Evolutionary conservation across 2,329 filamentous ascomycete species (phyloP).

Genomic region (Penicillium janthinellum): DNA sequence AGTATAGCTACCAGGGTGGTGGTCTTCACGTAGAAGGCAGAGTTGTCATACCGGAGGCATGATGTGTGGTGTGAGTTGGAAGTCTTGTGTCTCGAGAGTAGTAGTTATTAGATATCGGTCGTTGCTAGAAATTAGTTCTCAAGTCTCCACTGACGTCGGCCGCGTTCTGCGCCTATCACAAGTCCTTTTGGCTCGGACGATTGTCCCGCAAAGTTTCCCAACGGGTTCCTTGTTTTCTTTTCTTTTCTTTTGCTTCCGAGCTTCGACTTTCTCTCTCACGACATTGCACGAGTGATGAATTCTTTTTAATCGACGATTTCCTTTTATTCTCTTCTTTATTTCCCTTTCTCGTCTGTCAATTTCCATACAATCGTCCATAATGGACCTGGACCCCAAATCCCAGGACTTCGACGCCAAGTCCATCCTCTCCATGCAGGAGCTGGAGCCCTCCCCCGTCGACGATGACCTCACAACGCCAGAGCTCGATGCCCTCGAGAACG

Average conservation of each 20-base stretch:
- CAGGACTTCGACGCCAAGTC: slow-evolving; percentile 47
- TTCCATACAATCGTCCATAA: slow-evolving; percentile 9
- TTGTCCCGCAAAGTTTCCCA: slow-evolving; percentile 3
- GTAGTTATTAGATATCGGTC: too few species aligned
- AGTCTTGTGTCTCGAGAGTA: background rate
- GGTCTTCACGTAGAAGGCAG: too few species aligned
- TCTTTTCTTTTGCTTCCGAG: background rate
- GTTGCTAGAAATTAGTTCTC: background rate
- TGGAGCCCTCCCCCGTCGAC: slow-evolving; percentile 82
- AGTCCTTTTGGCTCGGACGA: too few species aligned
- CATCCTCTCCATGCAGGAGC: slow-evolving; percentile 68
- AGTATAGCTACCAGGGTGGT: background rate
- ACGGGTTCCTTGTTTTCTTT: slow-evolving; percentile 18
- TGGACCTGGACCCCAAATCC: slow-evolving; percentile 23
- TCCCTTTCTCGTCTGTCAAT: background rate
- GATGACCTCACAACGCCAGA: slow-evolving; percentile 45
- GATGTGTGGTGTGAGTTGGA: slow-evolving; percentile 1
- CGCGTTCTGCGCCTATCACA: slow-evolving; percentile 18
- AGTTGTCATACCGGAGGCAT: slow-evolving; percentile 1
- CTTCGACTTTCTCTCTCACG: background rate
- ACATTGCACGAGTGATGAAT: slow-evolving; percentile 17
- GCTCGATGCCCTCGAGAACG: slow-evolving; percentile 56
- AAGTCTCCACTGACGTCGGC: background rate
- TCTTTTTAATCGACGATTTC: slow-evolving; percentile 14
- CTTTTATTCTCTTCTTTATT: slow-evolving; percentile 4